Evolutionary conservation across 139 green algal species (phyloP), one percentile per base, ranked within the genome.

Genomic region (Desmodesmus armatus): DNA sequence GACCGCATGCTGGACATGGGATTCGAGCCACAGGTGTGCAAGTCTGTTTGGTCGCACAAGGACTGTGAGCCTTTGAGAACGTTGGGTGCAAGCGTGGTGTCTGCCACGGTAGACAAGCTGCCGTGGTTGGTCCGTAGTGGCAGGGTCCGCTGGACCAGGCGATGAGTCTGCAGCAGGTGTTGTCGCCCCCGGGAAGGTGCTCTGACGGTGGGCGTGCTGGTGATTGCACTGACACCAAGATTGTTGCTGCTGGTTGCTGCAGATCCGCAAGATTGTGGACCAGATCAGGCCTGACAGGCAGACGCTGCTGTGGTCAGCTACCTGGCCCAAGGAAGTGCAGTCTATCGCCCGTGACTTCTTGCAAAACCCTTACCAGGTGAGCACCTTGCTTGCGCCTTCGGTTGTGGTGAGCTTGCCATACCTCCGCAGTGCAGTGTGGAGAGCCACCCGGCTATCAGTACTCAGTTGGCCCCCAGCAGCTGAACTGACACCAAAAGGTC

Each of bases 1-100:
- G 96, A 99, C 83, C 91, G 96, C 86, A 99, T 99, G 96, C 91
- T 99, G 80, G 96, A 98, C 90, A 98, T 98, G 95, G 96, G 96
- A 49, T 98, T 99, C 58, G 95, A 98, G 85, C 95, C 95, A 13
- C 91, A 96, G 85, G n/a, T n/a, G n/a, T n/a, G n/a, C n/a, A n/a
- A n/a, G n/a, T 97, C 33, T 58, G 39, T 27, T 9, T 60, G 23
- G 41, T 7, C 53, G 19, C 19, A 65, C 53, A 65, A 21, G 53
- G 31, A 6, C 67, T 58, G 7, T 58, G 25, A 3, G 37, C 40
- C 15, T 58, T 58, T 43, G 33, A 31, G 13, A 27, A 9, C 62
- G 19, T 62, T 62, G 51, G 51, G 15, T 62, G 51, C 51, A 62
- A 62, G 17, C 51, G 51, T 17, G 17, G 15, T 70, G 62, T 27